Evolutionary conservation across 2,329 filamentous ascomycete genomes (phyloP), one percentile per base, ranked within the genome.

Genomic region (Penicillium oxalicum): DNA sequence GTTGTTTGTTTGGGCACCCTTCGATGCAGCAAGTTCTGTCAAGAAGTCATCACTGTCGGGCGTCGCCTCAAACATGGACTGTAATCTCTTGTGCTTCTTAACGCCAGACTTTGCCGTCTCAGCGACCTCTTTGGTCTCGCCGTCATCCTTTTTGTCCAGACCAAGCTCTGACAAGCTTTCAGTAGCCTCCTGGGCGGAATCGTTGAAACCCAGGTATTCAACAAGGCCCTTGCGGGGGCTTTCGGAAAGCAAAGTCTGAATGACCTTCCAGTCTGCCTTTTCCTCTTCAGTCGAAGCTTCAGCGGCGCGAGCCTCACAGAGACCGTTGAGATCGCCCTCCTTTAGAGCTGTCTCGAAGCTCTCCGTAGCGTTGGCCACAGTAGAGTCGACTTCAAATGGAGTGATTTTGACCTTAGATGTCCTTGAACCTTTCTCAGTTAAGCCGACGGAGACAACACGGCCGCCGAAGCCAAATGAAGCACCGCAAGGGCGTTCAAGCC

Each of bases 391-490:
- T 27, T 89, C 87, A 64, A 95, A 96, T n/a, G 84, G 84, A 0
- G 87, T 87, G 48, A 98, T 91, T 56, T 81, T 79, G 41, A 98
- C 77, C 65, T 86, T 90, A 7, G 91, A 96, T 47, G 76, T 74
- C 53, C 74, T 79, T 54, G 88, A 84, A 4, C 82, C 84, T 32
- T 83, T 69, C 41, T 81, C 78, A 1, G 75, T 64, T 41, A 81
- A 68, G 37, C 77, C 75, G 49, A 81, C 74, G 79, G 70, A 96
- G 84, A 97, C 82, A 24, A 98, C 77, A 67, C 95, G 95, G 45
- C 94, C 93, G 47, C 93, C 93, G 66, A 97, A 98, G 0, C 90
- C 93, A 71, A 98, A 98, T 0, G 90, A 88, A 12, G 86, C 91
- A 61, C 89, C 88, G 37, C 85, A 80, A 1, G 91, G 91, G 47